A percentile compares a stretch with the other conserved stretches of the same genome.
Evolutionary conservation across 768 basidiomycete species (phyloP).

Genomic region (Suillus brevipes): DNA sequence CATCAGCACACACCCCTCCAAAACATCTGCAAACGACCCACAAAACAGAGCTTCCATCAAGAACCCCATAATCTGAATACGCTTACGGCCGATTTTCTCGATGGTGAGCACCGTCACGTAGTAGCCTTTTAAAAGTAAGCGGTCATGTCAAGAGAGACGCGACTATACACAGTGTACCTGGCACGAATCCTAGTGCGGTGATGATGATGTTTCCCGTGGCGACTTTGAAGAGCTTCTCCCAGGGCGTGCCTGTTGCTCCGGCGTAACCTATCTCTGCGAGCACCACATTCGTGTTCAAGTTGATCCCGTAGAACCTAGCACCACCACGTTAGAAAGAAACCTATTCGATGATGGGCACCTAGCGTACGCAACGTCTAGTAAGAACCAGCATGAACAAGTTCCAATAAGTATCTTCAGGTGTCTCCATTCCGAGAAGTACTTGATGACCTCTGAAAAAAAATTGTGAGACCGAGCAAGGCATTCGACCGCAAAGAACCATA

Average conservation of each 20-base stretch:
- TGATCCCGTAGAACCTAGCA: conserved; percentile 72
- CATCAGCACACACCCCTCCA: conserved; percentile 1
- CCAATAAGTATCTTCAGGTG: conserved; percentile 68
- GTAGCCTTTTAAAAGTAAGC: conserved; percentile 47
- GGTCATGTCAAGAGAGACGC: neutral
- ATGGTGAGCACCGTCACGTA: conserved; percentile 68
- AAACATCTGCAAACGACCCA: conserved; percentile 29
- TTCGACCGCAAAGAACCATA: conserved; percentile 18
- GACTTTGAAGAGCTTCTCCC: conserved; percentile 67
- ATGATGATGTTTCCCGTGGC: conserved; percentile 71
- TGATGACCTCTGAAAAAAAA: conserved; percentile 53
- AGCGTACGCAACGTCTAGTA: conserved; percentile 66
- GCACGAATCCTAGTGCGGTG: conserved; percentile 74
- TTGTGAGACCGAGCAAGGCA: conserved; percentile 1
- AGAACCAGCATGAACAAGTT: conserved; percentile 71
- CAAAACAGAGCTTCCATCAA: conserved; percentile 66
- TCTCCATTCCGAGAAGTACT: conserved; percentile 72
- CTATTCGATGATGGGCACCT: conserved; percentile 12
- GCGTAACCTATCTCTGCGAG: conserved; percentile 71
- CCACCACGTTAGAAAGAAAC: neutral
- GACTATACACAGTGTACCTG: conserved; percentile 43
- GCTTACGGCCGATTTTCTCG: conserved; percentile 72
- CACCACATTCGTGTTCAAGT: conserved; percentile 76
- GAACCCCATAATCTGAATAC: conserved; percentile 78
- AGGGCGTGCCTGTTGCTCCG: conserved; percentile 54